Conservation (phyloP, 1,139 yeast genomes). For the Zygoascus sp. region DNA sequence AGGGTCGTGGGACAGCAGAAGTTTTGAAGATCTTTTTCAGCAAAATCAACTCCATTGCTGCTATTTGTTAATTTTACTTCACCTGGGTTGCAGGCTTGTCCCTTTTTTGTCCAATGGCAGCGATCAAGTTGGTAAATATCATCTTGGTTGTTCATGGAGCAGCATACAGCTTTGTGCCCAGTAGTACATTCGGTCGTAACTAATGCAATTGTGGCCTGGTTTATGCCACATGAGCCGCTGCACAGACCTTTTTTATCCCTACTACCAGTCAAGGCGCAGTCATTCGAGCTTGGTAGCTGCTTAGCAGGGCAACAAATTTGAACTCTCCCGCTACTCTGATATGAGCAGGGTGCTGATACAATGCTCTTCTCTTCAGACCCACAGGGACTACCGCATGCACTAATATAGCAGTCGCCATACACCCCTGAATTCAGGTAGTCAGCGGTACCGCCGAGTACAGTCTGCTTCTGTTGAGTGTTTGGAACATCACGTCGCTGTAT, state of each 20-base stretch:
- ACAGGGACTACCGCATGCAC: background rate
- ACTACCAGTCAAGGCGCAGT: background rate
- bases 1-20: background rate
- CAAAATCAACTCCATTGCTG: background rate
- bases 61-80: background rate
- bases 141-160: background rate
- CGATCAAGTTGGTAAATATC: background rate
- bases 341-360: background rate
- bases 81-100: background rate
- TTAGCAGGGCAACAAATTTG: background rate
- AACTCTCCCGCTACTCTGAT: background rate
- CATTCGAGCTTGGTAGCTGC: background rate
- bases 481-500: background rate
- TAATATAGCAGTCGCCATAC: background rate
- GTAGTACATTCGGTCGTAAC: background rate
- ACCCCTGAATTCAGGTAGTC: background rate
- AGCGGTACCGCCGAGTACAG: background rate
- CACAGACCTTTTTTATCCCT: background rate
- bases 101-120: background rate
- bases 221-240: background rate
- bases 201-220: background rate
- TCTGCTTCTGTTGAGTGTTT: background rate
- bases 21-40: background rate
- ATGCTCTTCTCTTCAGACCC: background rate
- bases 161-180: constrained; percentile 1